Conservation (phyloP, 2,329 filamentous ascomycete species). For the Alternaria consortialis region DNA sequence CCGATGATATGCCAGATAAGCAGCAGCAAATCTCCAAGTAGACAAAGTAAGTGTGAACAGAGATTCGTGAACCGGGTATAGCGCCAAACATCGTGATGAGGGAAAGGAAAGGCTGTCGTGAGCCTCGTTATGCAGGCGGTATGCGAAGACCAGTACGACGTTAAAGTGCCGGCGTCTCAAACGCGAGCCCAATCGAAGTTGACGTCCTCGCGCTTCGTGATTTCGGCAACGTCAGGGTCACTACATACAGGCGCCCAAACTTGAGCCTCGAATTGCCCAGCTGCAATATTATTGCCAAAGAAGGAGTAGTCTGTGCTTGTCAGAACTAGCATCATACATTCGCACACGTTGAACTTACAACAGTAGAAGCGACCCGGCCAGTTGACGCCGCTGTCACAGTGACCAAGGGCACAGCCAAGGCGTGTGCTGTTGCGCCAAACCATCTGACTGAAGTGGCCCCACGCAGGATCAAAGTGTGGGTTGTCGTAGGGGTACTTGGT, state of each 20-base stretch:
- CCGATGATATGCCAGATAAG: background rate
- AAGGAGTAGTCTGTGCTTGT: conserved; percentile 42
- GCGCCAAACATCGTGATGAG: background rate
- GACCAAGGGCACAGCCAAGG: conserved; percentile 48
- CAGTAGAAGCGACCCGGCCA: conserved; percentile 49
- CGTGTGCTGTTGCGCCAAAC: conserved; percentile 50
- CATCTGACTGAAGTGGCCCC: conserved; percentile 52
- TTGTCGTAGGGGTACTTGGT: conserved; percentile 46
- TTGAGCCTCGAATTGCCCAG: conserved; percentile 40
- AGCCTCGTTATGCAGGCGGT: conserved; percentile 7
- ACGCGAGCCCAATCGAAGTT: conserved; percentile 28
- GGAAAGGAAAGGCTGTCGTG: background rate
- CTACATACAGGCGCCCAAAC: conserved; percentile 45
- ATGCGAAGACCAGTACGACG: background rate
- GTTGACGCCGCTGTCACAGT: conserved; percentile 33
- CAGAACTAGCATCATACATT: background rate
- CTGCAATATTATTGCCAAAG: conserved; percentile 45
- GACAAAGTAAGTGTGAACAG: background rate
- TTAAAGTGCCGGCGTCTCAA: conserved; percentile 1
- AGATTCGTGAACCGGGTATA: background rate
- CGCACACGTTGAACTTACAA: conserved; percentile 34
- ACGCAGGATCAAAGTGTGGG: conserved; percentile 38
- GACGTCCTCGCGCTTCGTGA: conserved; percentile 22
- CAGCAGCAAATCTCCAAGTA: background rate
- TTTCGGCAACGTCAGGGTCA: conserved; percentile 31